Evolutionary conservation across 164 flowering plant species (phyloP).

Genomic region (Stephania yunnanensis): DNA sequence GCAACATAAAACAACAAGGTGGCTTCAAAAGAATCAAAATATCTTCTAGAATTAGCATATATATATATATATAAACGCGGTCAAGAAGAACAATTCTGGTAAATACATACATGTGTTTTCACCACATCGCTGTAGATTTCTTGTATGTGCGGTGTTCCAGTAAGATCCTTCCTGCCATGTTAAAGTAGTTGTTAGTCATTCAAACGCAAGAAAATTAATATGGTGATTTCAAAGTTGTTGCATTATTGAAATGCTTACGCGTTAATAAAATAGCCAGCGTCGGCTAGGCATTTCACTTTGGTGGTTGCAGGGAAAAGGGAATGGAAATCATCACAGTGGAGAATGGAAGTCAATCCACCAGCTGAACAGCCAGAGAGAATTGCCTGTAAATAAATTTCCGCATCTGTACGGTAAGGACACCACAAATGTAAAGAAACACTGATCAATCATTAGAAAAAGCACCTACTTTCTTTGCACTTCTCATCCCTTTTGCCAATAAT

Average conservation of each 20-base stretch:
- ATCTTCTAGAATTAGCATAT: background rate
- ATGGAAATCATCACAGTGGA: conserved; percentile 78
- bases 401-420: background rate
- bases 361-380: conserved; percentile 96
- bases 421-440: background rate
- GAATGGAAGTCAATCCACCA: conserved; percentile 82
- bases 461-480: conserved; percentile 65
- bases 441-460: background rate
- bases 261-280: conserved; percentile 89
- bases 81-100: background rate
- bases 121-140: conserved; percentile 55
- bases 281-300: conserved; percentile 87
- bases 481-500: conserved; percentile 63
- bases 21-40: background rate
- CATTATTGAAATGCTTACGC: conserved; percentile 40
- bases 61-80: background rate
- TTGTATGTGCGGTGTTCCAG: conserved; percentile 54
- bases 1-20: background rate
- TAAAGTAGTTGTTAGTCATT: background rate
- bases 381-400: conserved; percentile 41
- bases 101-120: conserved; percentile 40
- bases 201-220: background rate
- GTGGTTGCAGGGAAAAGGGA: conserved; percentile 52
- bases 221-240: background rate
- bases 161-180: conserved; percentile 42